A percentile compares a stretch with the other conserved stretches of the same genome.
Conservation (phyloP, 1,284 basidiomycete species). For the Salmacisia buchloeana region DNA sequence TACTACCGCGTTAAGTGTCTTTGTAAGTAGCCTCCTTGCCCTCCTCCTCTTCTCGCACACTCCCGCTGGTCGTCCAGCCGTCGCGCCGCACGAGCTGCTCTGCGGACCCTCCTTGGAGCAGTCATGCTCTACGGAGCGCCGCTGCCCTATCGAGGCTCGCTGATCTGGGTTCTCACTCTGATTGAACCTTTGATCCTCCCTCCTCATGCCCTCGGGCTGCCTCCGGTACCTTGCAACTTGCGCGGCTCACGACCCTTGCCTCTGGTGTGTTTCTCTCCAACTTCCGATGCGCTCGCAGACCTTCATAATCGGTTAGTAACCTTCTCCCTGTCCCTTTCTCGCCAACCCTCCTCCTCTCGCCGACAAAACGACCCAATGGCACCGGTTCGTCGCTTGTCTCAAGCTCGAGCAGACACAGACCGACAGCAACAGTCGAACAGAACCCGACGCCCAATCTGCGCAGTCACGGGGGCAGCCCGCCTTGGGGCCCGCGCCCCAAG, state of each 20-base stretch:
- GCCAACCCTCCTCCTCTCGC: background rate
- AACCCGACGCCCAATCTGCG: background rate
- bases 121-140: too few relatives aligned
- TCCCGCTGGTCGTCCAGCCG: background rate
- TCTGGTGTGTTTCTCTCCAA: conserved; percentile 4
- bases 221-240: background rate
- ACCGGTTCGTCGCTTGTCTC: background rate
- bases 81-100: background rate
- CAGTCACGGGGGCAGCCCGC: background rate
- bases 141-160: background rate
- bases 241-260: background rate
- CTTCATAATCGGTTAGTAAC: conserved; percentile 40
- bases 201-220: background rate
- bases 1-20: conserved; percentile 34
- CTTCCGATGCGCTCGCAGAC: conserved; percentile 19
- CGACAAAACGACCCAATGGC: background rate
- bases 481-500: background rate
- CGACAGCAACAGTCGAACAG: background rate
- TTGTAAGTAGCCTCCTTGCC: conserved; percentile 25
- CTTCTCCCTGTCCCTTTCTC: conserved; percentile 9
- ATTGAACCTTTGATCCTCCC: background rate
- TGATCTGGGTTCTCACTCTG: background rate
- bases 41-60: background rate
- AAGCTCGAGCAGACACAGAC: background rate
- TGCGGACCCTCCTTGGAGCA: too few relatives aligned